Percentiles rank a stretch among this genome's conserved stretches.
Conservation (phyloP, 1,139 yeast species). For the Geotrichum australiense region DNA sequence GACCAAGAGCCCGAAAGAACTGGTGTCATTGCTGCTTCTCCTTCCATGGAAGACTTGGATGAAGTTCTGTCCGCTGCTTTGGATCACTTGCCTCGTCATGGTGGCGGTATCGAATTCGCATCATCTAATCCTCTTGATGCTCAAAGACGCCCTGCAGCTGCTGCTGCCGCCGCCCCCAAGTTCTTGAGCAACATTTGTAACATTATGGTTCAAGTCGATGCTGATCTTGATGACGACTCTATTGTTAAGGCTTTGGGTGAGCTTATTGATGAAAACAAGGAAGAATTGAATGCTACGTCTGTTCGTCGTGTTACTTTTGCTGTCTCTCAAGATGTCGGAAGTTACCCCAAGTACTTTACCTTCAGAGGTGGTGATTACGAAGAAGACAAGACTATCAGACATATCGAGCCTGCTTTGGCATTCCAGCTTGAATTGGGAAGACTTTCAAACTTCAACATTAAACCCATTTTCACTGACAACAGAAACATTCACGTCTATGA, state of each 20-base stretch:
- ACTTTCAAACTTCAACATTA: conserved; percentile 87
- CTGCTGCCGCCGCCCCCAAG: conserved; percentile 31
- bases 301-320: conserved; percentile 92
- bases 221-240: conserved; percentile 65
- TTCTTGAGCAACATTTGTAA: conserved; percentile 71
- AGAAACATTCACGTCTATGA: conserved; percentile 96
- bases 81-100: conserved; percentile 52
- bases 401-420: conserved; percentile 96
- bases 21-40: conserved; percentile 80
- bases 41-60: conserved; percentile 83
- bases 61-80: conserved; percentile 73
- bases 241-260: conserved; percentile 57
- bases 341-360: conserved; percentile 92
- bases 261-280: conserved; percentile 59
- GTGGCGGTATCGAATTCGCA: conserved; percentile 28
- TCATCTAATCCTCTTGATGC: conserved; percentile 33
- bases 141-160: conserved; percentile 32
- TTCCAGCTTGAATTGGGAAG: conserved; percentile 94
- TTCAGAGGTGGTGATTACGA: conserved; percentile 79
- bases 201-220: conserved; percentile 68
- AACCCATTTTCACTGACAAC: conserved; percentile 93
- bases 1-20: conserved; percentile 61
- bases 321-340: conserved; percentile 73
- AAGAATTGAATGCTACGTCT: conserved; percentile 60
- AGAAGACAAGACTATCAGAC: conserved; percentile 84